Percentiles rank a stretch among this genome's conserved stretches.
These are phyloP conservation scores for Lentinula sp. DNA, from an alignment of 768 basidiomycete genomes.

Conservation along the genomic window DNA sequence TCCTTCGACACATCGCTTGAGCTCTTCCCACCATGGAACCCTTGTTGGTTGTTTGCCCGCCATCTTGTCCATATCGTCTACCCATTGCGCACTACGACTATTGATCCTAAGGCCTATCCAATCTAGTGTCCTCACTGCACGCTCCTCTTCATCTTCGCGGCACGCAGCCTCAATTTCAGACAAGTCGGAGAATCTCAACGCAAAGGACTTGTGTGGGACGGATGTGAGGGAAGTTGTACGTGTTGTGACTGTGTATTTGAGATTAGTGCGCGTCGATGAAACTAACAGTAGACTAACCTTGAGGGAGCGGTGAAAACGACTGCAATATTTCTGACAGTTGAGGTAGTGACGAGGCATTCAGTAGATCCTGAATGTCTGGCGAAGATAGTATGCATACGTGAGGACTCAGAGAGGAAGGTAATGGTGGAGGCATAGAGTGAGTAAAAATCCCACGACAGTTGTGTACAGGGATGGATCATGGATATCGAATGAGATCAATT, in stretches of 20 bases:
- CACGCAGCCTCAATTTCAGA: constrained; percentile 67
- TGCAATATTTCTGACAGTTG: constrained; percentile 70
- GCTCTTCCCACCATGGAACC: constrained; percentile 88
- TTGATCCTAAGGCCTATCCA: constrained; percentile 77
- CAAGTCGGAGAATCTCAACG: constrained; percentile 75
- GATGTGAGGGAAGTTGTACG: constrained; percentile 69
- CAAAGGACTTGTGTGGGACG: constrained; percentile 66
- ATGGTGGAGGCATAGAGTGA: constrained; percentile 16
- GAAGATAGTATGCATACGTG: constrained; percentile 74
- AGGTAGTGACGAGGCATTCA: constrained; percentile 56
- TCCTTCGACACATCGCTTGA: constrained; percentile 69
- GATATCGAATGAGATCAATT: neutral
- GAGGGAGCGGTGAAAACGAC: constrained; percentile 78
- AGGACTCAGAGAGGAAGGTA: constrained; percentile 76
- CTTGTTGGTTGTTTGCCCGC: constrained; percentile 33
- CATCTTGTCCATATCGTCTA: constrained; percentile 53
- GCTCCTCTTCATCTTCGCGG: constrained; percentile 72
- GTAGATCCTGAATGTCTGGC: constrained; percentile 58
- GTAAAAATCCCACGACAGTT: neutral
- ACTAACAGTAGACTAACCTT: constrained; percentile 42
- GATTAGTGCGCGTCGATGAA: neutral
- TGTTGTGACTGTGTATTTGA: constrained; percentile 54
- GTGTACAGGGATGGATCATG: no score
- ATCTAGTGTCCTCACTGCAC: constrained; percentile 76
- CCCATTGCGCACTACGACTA: constrained; percentile 61